Conservation (phyloP, 768 basidiomycete species). For the Thelephora aurantiotincta region DNA sequence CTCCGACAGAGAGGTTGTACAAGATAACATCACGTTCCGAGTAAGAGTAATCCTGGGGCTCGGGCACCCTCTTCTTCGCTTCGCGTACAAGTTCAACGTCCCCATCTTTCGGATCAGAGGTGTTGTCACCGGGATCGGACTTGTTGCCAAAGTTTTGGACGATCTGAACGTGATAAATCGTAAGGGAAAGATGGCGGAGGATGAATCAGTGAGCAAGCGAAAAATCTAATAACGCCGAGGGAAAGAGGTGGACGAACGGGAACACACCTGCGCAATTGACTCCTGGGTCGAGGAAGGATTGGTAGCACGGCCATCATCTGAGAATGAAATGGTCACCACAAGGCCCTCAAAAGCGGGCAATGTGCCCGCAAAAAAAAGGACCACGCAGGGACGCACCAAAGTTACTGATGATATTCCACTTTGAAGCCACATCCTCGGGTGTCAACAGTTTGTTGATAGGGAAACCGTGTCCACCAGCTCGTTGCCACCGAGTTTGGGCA, state of each 20-base stretch:
- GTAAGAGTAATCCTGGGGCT: conserved; percentile 54
- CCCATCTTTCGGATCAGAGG: conserved; percentile 39
- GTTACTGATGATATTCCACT: conserved; percentile 75
- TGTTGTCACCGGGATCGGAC: conserved; percentile 16
- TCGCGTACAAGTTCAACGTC: conserved; percentile 73
- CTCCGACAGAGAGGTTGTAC: conserved; percentile 92
- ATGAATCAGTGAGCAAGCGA: too few species aligned
- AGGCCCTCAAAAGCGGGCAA: background rate
- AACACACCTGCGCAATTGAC: conserved; percentile 58
- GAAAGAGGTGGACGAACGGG: background rate
- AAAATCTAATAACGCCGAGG: background rate
- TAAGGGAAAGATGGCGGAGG: background rate
- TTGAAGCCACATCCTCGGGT: conserved; percentile 66
- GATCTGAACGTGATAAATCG: conserved; percentile 18
- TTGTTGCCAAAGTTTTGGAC: conserved; percentile 46
- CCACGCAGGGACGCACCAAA: conserved; percentile 42
- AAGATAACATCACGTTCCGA: conserved; percentile 85
- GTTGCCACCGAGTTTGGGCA: conserved; percentile 87
- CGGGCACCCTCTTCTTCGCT: conserved; percentile 51
- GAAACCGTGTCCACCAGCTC: conserved; percentile 79
- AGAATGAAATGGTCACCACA: conserved; percentile 4
- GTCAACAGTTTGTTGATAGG: conserved; percentile 59
- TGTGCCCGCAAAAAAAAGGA: too few species aligned
- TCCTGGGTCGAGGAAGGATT: conserved; percentile 66
- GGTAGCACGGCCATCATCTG: conserved; percentile 73